phyloP scores from a whole-genome alignment of 371 early-diverging fungal genomes.

The Cokeromyces recurvatus region DNA sequence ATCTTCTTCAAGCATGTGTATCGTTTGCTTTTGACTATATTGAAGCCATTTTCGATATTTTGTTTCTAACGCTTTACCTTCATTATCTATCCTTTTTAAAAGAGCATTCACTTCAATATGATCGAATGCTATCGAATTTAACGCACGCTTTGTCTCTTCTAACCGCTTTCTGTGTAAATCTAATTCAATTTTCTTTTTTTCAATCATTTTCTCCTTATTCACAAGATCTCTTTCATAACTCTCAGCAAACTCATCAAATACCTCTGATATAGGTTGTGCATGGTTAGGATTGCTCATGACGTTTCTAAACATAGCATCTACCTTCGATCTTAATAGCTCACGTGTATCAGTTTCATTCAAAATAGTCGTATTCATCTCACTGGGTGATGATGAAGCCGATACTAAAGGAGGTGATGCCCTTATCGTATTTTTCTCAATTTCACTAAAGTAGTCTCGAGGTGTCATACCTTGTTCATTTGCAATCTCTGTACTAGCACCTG shows the following conservation, averaged over 20 bases:
- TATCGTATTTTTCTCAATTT: constrained; percentile 18
- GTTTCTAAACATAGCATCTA: constrained; percentile 18
- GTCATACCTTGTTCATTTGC: constrained; percentile 69
- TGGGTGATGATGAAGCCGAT: background rate
- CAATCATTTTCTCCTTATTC: constrained; percentile 14
- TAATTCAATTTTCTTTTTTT: constrained; percentile 26
- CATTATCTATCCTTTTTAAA: background rate
- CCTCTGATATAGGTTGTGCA: constrained; percentile 22
- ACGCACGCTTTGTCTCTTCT: constrained; percentile 14
- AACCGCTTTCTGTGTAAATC: constrained; percentile 17
- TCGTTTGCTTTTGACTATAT: constrained; percentile 12
- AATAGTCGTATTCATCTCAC: constrained; percentile 22
- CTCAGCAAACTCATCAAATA: constrained; percentile 31
- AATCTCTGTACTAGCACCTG: constrained; percentile 74
- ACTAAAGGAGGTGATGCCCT: background rate
- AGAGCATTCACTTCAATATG: background rate
- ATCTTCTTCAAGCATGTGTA: background rate
- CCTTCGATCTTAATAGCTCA: constrained; percentile 7
- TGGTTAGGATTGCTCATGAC: constrained; percentile 1
- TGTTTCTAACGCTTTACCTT: constrained; percentile 6
- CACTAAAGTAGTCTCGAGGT: constrained; percentile 43
- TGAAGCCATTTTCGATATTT: constrained; percentile 9
- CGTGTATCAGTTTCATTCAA: constrained; percentile 31
- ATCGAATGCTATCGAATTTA: constrained; percentile 4
- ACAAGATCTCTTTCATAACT: constrained; percentile 31